Evolutionary conservation across 805 yeast species (phyloP), one percentile per base, ranked within the genome.

Genomic region (Wickerhamomyces hampshirensis): DNA sequence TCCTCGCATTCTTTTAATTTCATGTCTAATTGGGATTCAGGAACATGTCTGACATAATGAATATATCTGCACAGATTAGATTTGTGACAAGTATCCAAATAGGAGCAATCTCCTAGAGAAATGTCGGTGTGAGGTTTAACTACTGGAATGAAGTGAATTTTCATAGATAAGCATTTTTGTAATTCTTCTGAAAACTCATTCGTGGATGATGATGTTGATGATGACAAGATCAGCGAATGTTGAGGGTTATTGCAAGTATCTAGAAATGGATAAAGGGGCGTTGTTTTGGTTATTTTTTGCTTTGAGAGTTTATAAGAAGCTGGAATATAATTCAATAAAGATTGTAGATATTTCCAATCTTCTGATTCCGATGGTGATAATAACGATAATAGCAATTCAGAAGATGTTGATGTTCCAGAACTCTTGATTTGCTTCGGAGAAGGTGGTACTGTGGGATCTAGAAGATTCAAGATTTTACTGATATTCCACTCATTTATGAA

Each of bases 31-130:
- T 63, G 45, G 23, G 53, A 23, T 36, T 58, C 58, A n/a, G 71
- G 70, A 8, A 58, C 39, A 39, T 62, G 64, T 40, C 60, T 67
- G 37, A 69, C 62, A 55, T 89, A 89, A 59, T 89, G 98, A 26
- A 86, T 68, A 54, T 84, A 89, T 17, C 93, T 67, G 58, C 97
- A 89, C 8, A 77, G 66, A 41, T 75, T 76, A 56, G 85, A 71
- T 59, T 87, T 87, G 62, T 85, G 96, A 55, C 98, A 89, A 1
- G 97, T 88, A 55, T 89, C 97, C 40, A 89, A 68, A 55, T 89
- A 89, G 8, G 96, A 88, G 56, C 98, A 89, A 58, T 89, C 97
- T 1, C 96, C 97, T 6, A 86, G 56, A 13, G 69, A 61, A 2
- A 62, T 37, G 50, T 91, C 97, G 0, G 96, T 87, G 38, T 75